Percentiles rank a stretch among this genome's conserved stretches.
Conservation (phyloP, 1,284 basidiomycete genomes). For the Tremellales sp. region DNA sequence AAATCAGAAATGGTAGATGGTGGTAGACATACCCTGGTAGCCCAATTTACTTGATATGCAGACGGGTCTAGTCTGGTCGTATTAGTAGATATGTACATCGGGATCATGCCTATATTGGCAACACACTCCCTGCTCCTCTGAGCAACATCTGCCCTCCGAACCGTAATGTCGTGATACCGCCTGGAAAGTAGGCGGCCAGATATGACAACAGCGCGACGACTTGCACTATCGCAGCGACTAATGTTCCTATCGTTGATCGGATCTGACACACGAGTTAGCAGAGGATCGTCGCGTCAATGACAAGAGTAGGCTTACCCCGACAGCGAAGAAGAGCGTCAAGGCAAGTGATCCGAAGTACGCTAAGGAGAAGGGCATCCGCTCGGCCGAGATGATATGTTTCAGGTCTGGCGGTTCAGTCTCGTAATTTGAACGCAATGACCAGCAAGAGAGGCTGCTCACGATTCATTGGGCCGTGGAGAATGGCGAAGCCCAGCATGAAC, state of each 20-base stretch:
- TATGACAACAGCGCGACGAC: conserved; percentile 78
- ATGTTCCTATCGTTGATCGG: conserved; percentile 75
- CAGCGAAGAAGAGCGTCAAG: conserved; percentile 81
- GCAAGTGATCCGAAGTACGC: conserved; percentile 77
- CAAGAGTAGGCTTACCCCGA: conserved; percentile 59
- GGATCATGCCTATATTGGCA: conserved; percentile 58
- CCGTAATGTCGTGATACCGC: conserved; percentile 65
- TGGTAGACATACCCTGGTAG: no score
- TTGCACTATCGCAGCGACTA: conserved; percentile 74
- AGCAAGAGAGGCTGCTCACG: conserved; percentile 29
- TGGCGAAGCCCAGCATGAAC: conserved; percentile 52
- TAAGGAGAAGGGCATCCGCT: conserved; percentile 80
- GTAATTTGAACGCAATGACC: background rate
- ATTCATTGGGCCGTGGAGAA: conserved; percentile 51
- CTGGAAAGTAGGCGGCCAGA: conserved; percentile 86
- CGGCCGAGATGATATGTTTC: conserved; percentile 78
- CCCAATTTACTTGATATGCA: no score
- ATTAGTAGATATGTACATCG: no score
- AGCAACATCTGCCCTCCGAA: conserved; percentile 77
- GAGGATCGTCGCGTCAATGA: background rate
- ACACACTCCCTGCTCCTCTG: conserved; percentile 70
- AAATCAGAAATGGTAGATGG: no score
- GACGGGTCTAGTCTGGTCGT: no score
- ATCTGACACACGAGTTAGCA: conserved; percentile 15
- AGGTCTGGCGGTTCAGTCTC: conserved; percentile 54